Evolutionary conservation across 768 basidiomycete species (phyloP).

Genomic region (Podaxis carcinomalis): DNA sequence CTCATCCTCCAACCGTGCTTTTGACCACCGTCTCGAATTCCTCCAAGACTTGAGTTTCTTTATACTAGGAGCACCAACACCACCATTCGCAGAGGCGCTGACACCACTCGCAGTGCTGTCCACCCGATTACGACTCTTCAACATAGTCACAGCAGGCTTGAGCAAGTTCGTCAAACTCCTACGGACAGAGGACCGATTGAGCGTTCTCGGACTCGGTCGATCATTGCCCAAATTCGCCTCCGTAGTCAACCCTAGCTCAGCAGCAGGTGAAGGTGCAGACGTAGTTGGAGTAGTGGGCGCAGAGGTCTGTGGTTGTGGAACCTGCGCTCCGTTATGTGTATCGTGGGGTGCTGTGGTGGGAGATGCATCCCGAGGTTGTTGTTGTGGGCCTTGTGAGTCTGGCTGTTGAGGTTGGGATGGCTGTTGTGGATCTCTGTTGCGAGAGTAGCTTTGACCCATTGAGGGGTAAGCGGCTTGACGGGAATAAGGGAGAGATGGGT

Average conservation of each 20-base stretch:
- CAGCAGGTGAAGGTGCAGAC: background rate
- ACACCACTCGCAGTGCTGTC: conserved; percentile 8
- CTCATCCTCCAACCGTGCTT: conserved; percentile 17
- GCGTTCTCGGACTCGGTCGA: background rate
- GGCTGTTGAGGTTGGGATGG: background rate
- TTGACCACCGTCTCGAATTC: conserved; percentile 27
- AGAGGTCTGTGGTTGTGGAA: background rate
- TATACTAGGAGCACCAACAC: background rate
- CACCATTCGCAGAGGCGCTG: background rate
- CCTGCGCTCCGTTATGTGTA: background rate
- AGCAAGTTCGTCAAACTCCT: conserved; percentile 29
- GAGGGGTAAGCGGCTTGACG: background rate
- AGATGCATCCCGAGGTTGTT: background rate
- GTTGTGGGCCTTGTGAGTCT: background rate
- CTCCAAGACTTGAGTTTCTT: conserved; percentile 22
- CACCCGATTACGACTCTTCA: conserved; percentile 9
- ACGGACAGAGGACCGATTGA: conserved; percentile 23
- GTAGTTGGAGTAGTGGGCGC: background rate
- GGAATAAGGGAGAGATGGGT: background rate
- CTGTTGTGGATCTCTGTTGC: conserved; percentile 2
- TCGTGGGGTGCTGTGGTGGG: background rate
- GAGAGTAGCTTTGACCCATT: conserved; percentile 19
- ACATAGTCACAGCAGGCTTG: conserved; percentile 14
- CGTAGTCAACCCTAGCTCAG: background rate
- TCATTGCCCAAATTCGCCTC: background rate